Conservation (phyloP, 495 filamentous ascomycete species). For the Penicillium cosmopolitanum region DNA sequence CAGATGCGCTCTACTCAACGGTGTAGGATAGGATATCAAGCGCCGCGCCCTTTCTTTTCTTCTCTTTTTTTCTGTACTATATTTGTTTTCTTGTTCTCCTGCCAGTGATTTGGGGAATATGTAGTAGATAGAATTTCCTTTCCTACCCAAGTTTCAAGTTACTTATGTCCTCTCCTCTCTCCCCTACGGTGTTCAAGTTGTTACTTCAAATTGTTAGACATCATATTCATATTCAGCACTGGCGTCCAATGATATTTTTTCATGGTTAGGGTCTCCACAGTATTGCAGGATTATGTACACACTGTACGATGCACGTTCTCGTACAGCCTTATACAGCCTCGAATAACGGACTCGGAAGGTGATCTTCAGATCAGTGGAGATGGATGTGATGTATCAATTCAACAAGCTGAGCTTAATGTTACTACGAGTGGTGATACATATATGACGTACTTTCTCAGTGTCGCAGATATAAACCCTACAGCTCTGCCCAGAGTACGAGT, state of each 20-base stretch:
- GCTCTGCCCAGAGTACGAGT: not conserved
- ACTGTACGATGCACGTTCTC: too few species aligned
- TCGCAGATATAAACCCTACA: too few species aligned
- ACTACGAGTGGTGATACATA: not conserved
- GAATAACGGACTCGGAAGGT: not conserved
- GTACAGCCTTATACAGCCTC: too few species aligned
- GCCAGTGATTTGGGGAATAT: not conserved
- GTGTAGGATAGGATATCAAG: too few species aligned
- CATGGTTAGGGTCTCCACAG: not conserved
- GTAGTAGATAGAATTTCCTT: constrained; percentile 19
- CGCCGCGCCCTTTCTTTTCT: too few species aligned
- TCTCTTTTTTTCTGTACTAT: constrained; percentile 28
- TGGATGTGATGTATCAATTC: not conserved
- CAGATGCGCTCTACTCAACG: not conserved
- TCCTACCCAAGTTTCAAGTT: not conserved
- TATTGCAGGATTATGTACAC: not conserved
- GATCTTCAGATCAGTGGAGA: not conserved
- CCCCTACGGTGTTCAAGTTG: not conserved
- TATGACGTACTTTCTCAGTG: too few species aligned
- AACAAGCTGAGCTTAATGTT: not conserved
- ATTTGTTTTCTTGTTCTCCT: constrained; percentile 9
- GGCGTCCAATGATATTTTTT: too few species aligned
- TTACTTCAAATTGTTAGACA: not conserved
- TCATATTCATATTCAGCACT: not conserved
- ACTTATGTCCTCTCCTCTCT: not conserved